Evolutionary conservation across 805 yeast species (phyloP), one percentile per base, ranked within the genome.

Genomic region (Maudiozyma bulderi): DNA sequence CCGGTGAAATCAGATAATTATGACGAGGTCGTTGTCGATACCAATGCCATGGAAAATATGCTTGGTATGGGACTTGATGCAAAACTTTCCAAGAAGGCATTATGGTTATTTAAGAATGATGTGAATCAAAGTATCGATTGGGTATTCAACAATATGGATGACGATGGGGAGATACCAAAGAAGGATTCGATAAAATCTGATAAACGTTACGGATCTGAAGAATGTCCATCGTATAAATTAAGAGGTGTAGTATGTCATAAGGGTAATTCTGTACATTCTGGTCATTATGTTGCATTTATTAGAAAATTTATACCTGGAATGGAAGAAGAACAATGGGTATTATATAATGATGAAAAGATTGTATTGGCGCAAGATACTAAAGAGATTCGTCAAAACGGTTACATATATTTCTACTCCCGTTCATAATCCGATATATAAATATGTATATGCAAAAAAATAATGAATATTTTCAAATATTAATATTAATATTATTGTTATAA

Each of bases 281-380:
- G 96, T 0, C 97, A 89, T 64, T 89, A 89, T 64, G 96, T 90
- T 40, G 86, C 82, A 1, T 89, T 84, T 58, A 71, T 86, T 33
- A 75, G 72, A 49, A 76, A 78, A 51, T 1, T 11, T 1, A 51
- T 61, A 8, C 68, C 69, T 2, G 74, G 71, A 1, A 62, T 57
- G 47, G 5, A 26, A 11, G 30, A 6, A 39, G 60, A 53, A 10
- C 68, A 72, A 47, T 88, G 95, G 95, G 82, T 84, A 2, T 69
- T 89, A 41, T 90, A 80, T 68, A 89, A 89, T 61, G 97, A 89
- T 61, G 97, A 89, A 57, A 88, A 87, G 65, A 95, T 89, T 3
- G 91, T 84, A 8, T 58, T 71, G 9, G 73, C 71, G 7, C 72
- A 72, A 1, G 70, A 70, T 37, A 57, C 66, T 8, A 68, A 66